Percentiles rank a stretch among this genome's conserved stretches.
These are phyloP conservation scores for Aspergillus baeticus DNA, from an alignment of 495 filamentous ascomycete species.

Conservation along the genomic window DNA sequence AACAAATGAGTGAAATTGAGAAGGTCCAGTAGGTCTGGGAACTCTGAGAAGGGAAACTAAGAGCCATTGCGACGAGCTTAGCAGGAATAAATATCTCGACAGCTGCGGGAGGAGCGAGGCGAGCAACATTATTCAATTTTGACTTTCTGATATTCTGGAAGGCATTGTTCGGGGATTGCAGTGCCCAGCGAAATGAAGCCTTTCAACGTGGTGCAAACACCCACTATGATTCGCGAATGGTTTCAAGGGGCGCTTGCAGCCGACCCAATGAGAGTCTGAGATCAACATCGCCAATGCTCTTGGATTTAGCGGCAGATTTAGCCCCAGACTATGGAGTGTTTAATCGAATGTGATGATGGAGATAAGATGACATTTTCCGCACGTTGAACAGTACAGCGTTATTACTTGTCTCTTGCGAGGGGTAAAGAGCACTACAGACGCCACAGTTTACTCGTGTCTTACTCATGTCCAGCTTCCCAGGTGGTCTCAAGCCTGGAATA, in stretches of 20 bases:
- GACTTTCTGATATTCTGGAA: background rate
- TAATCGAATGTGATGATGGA: background rate
- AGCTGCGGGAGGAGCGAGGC: background rate
- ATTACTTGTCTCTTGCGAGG: slow-evolving; percentile 1
- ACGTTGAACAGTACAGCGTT: background rate
- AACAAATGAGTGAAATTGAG: background rate
- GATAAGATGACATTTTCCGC: slow-evolving; percentile 1
- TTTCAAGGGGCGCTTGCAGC: background rate
- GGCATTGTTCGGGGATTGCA: background rate
- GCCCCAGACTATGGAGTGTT: background rate
- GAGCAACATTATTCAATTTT: background rate
- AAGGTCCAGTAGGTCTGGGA: background rate
- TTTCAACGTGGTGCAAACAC: slow-evolving; percentile 6
- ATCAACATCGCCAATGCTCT: background rate
- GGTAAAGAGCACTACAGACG: background rate
- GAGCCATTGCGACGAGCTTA: background rate
- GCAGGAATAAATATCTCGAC: slow-evolving; percentile 1
- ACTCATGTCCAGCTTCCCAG: slow-evolving; percentile 35
- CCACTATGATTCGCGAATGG: background rate
- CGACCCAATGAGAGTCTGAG: slow-evolving; percentile 3
- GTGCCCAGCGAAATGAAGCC: background rate
- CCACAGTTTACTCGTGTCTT: background rate
- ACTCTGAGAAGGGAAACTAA: background rate
- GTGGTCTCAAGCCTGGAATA: slow-evolving; percentile 49
- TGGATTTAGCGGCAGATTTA: slow-evolving; percentile 7